Evolutionary conservation across 2,329 filamentous ascomycete species (phyloP).

Genomic region (Fusarium sp.): DNA sequence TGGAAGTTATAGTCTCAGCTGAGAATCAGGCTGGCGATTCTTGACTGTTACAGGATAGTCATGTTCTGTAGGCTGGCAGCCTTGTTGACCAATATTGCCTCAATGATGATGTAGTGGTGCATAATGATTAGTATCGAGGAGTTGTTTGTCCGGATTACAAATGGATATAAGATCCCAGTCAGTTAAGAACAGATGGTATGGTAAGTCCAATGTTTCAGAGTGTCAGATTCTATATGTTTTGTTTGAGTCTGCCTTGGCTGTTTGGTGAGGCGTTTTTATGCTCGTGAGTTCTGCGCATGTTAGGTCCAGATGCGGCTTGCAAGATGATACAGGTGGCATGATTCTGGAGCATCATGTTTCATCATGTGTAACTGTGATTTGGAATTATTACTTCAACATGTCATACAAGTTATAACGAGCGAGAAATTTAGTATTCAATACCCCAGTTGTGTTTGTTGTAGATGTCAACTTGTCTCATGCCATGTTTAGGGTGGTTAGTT

Average conservation of each 20-base stretch:
- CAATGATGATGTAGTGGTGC: constrained; percentile 24
- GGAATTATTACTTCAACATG: neutral
- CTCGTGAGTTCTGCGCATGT: neutral
- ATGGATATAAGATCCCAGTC: neutral
- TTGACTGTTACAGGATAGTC: neutral
- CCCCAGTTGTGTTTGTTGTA: neutral
- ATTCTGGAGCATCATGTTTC: neutral
- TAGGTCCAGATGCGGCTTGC: neutral
- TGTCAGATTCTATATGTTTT: neutral
- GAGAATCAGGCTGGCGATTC: constrained; percentile 13
- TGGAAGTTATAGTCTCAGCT: constrained; percentile 4
- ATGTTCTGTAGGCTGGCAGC: neutral
- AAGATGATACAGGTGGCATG: too few species aligned
- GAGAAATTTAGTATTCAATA: neutral
- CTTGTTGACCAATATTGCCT: constrained; percentile 11
- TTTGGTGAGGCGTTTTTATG: neutral
- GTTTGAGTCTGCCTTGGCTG: neutral
- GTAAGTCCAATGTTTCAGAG: neutral
- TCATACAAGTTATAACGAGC: neutral
- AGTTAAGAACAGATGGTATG: neutral
- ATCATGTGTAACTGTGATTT: neutral
- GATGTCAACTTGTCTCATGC: neutral
- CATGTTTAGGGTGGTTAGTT: neutral
- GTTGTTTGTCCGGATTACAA: neutral
- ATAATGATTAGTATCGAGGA: neutral